These are phyloP conservation scores for Bryum argenteum DNA, from an alignment of 225 moss, liverwort and hornwort species.

Conservation along the genomic window DNA sequence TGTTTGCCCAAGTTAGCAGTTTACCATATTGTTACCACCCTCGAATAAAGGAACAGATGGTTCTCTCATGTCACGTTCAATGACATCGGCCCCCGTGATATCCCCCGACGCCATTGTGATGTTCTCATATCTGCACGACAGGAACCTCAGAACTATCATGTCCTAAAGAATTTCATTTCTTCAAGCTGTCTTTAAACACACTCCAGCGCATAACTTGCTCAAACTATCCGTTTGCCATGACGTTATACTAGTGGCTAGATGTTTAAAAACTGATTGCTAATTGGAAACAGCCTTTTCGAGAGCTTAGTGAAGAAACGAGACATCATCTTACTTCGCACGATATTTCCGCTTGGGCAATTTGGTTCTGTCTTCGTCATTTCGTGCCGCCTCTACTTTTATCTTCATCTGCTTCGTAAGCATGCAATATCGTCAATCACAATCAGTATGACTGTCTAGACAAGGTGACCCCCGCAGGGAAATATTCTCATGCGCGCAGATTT, in stretches of 20 bases:
- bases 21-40: conserved; percentile 38
- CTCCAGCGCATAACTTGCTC: neutral
- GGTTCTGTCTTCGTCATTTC: conserved; percentile 35
- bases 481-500: no score
- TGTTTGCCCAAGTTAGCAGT: conserved; percentile 5
- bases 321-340: conserved; percentile 46
- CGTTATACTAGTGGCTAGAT: neutral
- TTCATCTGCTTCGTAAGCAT: conserved; percentile 45
- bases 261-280: neutral
- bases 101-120: conserved; percentile 55
- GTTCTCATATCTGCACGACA: conserved; percentile 49
- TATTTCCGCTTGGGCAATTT: conserved; percentile 51
- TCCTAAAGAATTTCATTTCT: neutral
- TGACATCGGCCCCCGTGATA: conserved; percentile 38
- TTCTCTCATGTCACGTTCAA: conserved; percentile 43
- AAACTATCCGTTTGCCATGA: neutral
- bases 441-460: neutral
- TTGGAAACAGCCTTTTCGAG: neutral
- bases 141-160: conserved; percentile 17
- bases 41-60: conserved; percentile 33
- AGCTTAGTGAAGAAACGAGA: neutral
- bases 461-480: no score
- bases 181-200: neutral
- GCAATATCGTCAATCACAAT: neutral
- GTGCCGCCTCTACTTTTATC: conserved; percentile 40